Percentiles rank a stretch among this genome's conserved stretches.
These are phyloP conservation scores for Ceratopteris richardii DNA, from an alignment of 75 land plant species.

Conservation along the genomic window DNA sequence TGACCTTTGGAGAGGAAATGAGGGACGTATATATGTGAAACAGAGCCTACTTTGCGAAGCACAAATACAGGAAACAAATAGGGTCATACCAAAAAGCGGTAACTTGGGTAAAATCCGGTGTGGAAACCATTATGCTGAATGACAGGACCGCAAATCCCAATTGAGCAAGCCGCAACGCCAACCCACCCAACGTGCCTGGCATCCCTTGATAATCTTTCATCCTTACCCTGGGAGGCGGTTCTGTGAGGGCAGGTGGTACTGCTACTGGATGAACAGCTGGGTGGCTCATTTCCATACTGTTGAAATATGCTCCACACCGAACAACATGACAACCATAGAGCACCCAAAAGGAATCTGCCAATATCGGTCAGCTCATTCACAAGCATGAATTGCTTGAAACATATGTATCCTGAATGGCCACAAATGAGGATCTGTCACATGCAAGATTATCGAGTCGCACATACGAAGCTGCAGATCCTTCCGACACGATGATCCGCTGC, in stretches of 20 bases:
- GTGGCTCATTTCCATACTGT: slow-evolving; percentile 10
- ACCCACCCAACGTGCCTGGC: slow-evolving; percentile 70
- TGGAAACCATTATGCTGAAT: slow-evolving; percentile 49
- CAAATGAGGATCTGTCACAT: too few relatives aligned
- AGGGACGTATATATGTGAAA: too few relatives aligned
- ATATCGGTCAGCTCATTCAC: too few relatives aligned
- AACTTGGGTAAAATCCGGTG: slow-evolving; percentile 53
- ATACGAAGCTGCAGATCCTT: too few relatives aligned
- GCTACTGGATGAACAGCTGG: slow-evolving; percentile 22
- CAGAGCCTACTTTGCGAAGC: too few relatives aligned
- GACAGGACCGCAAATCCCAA: slow-evolving; percentile 46
- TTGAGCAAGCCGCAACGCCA: slow-evolving; percentile 42
- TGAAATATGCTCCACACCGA: too few relatives aligned
- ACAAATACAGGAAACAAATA: neutral
- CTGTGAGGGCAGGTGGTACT: slow-evolving; percentile 10
- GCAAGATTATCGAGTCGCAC: too few relatives aligned
- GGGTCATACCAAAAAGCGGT: slow-evolving; percentile 67
- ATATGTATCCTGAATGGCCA: too few relatives aligned
- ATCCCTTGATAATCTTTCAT: slow-evolving; percentile 65
- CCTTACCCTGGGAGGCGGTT: slow-evolving; percentile 28
- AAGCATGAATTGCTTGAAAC: too few relatives aligned
- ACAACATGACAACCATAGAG: neutral
- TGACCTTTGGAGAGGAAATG: too few relatives aligned
- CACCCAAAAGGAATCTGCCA: too few relatives aligned
- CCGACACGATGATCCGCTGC: too few relatives aligned